A percentile compares a stretch with the other conserved stretches of the same genome.
phyloP scores from a whole-genome alignment of 208 protist species.

The Wallacemonas collosoma region DNA sequence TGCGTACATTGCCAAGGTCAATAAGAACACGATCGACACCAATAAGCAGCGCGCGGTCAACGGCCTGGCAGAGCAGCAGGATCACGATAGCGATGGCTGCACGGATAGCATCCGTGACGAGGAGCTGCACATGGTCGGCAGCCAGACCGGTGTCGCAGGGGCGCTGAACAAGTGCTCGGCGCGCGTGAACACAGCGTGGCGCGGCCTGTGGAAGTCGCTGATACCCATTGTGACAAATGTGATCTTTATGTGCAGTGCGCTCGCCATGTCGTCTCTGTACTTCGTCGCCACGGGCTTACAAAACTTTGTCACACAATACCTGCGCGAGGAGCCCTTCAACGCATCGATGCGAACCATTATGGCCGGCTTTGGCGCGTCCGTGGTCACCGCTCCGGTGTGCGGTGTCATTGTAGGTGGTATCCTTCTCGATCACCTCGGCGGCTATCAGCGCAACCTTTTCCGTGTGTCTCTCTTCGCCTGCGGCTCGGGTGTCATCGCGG shows the following conservation, averaged over 20 bases:
- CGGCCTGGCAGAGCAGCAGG: not conserved
- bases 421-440: conserved; percentile 84
- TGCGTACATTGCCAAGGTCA: conserved; percentile 50
- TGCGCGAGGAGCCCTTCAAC: conserved; percentile 75
- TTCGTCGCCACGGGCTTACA: conserved; percentile 92
- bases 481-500: conserved; percentile 54
- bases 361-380: conserved; percentile 72
- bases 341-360: conserved; percentile 84
- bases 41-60: not conserved
- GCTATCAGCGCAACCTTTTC: conserved; percentile 77
- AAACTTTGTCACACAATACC: conserved; percentile 92
- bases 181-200: conserved; percentile 17
- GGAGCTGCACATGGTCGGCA: not conserved
- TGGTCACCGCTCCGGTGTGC: conserved; percentile 82
- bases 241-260: conserved; percentile 75
- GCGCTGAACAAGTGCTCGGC: conserved; percentile 20
- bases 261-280: conserved; percentile 89
- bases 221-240: conserved; percentile 47
- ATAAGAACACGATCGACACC: conserved; percentile 59
- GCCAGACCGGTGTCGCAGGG: not conserved
- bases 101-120: conserved; percentile 2
- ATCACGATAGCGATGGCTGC: conserved; percentile 10
- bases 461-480: conserved; percentile 58
- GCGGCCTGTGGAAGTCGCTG: conserved; percentile 25
- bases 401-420: conserved; percentile 85